Base-by-base conservation (phyloP, 2,329 filamentous ascomycete species). In the Sodiomyces alkalinus region DNA sequence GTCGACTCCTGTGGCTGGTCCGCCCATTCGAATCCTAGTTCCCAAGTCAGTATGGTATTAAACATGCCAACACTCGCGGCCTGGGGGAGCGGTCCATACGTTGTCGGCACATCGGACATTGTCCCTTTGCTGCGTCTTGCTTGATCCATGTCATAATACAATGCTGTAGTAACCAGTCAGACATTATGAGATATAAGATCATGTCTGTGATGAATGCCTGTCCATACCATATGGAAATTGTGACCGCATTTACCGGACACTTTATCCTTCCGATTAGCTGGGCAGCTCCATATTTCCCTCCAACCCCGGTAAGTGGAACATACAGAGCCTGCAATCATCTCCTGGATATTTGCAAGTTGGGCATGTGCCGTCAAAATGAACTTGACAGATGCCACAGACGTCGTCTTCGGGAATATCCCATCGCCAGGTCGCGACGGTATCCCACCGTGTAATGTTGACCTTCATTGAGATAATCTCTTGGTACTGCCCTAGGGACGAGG, bases 341-440 rank as follows among this genome's bases (percentile, higher is more conserved):
- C 90, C 90, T 10, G 90, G 90, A 48, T 85, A 96, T 64, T 92
- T 93, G 74, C 90, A 98, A 31, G 85, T 92, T 26, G 90, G 86
- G 60, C 90, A 98, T 16, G 90, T 96, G 34, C 86, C 87, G 51
- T 98, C 90, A 49, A 96, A 98, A 46, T 93, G 81, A 37, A 92
- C 86, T 49, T 92, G 87, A 56, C 90, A 98, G 58, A 98, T 98
- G 44, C 90, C 90, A 45, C 90, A 98, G 37, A 96, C 86, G 50
- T 98, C 87, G 57, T 94, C 87, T 44, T 93, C 85, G 15, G 87
- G 85, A 46, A 96, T 81, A 51, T 96, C 82, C 90, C 90, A 98
- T 39, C 82, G 76, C 90, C 90, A 98, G 31, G 85, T 87, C 12
- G 90, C 90, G 37, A 98, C 83, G 4, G 85, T 80, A 45, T 90